Evolutionary conservation across 2,329 filamentous ascomycete species (phyloP).

Genomic region (Pestalotiopsis sp.): DNA sequence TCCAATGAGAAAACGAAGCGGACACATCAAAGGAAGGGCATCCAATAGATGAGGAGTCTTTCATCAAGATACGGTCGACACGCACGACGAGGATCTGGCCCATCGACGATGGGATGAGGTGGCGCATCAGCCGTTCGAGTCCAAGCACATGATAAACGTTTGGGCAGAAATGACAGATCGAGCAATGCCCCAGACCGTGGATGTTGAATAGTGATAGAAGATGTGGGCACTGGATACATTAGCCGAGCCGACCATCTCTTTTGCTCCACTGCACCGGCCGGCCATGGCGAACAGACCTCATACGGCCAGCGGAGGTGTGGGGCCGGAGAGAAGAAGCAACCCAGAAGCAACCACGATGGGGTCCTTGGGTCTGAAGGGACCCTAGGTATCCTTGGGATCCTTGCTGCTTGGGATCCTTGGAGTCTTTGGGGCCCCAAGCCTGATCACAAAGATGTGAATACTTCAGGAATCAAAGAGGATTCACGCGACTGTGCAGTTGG

Average conservation of each 20-base stretch:
- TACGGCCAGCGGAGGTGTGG: background rate
- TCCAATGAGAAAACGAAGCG: background rate
- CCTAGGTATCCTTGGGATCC: too few relatives aligned
- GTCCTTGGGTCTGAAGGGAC: too few relatives aligned
- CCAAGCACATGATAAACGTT: background rate
- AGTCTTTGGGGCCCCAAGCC: too few relatives aligned
- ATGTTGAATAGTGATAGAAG: background rate
- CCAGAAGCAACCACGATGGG: background rate
- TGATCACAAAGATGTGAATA: background rate
- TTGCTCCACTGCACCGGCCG: background rate
- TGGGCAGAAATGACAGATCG: background rate
- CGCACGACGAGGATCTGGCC: background rate
- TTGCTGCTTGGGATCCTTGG: too few relatives aligned
- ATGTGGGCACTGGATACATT: background rate
- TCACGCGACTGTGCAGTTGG: background rate
- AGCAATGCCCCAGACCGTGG: background rate
- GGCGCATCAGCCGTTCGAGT: background rate
- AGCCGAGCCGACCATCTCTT: background rate
- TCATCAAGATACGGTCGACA: background rate
- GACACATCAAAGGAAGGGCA: background rate
- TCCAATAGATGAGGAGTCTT: background rate
- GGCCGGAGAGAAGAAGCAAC: background rate
- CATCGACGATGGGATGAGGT: background rate
- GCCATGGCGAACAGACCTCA: background rate
- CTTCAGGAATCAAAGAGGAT: background rate